Conservation (phyloP, 139 green algal species). For the Chlamydomonas incerta region DNA sequence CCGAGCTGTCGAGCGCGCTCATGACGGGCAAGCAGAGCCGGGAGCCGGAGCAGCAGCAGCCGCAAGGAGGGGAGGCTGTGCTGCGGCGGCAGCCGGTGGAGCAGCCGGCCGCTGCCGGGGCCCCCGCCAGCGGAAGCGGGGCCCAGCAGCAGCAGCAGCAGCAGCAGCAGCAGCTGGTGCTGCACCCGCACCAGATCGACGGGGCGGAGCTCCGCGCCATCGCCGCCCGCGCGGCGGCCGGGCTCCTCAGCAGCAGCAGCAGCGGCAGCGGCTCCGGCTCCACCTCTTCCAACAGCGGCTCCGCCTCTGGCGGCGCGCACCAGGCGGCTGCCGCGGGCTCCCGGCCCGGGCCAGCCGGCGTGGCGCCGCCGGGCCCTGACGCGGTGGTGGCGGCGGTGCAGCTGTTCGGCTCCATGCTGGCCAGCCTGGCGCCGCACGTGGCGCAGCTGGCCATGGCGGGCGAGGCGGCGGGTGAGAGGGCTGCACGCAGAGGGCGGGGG, state of each 20-base stretch:
- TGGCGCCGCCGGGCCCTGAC: not conserved
- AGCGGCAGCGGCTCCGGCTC: not conserved
- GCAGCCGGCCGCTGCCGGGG: too few species aligned
- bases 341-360: too few species aligned
- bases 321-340: too few species aligned
- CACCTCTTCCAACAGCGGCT: not conserved
- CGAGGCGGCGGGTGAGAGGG: conserved; percentile 9
- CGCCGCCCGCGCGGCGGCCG: not conserved
- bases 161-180: not conserved
- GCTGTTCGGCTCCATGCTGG: not conserved
- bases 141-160: too few species aligned
- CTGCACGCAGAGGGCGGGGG: too few species aligned
- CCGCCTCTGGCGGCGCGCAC: too few species aligned
- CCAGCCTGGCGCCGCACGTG: conserved; percentile 6
- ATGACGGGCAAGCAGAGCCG: not conserved
- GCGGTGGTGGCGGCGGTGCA: not conserved
- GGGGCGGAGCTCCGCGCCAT: not conserved
- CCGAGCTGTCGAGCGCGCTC: not conserved
- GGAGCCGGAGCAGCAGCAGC: not conserved
- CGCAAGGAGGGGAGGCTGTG: not conserved
- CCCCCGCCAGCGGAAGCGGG: too few species aligned
- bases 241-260: not conserved
- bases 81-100: not conserved
- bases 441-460: conserved; percentile 24
- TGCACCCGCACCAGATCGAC: conserved; percentile 38